These are phyloP conservation scores for Pseudocercospora ulei DNA, from an alignment of 2,329 filamentous ascomycete species.

Conservation along the genomic window DNA sequence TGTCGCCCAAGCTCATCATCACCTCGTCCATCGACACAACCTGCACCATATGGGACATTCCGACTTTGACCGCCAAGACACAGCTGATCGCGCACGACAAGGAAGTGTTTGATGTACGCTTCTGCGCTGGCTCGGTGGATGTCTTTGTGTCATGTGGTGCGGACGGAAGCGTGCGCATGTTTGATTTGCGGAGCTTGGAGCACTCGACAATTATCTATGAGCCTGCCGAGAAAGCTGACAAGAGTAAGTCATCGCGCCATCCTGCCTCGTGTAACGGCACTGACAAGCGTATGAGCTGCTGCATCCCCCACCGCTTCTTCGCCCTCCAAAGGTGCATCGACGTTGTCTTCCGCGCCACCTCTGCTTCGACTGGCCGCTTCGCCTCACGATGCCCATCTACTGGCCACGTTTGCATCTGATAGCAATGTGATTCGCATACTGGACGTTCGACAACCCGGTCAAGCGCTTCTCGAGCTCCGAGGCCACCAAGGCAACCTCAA, in stretches of 20 bases:
- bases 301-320: constrained; percentile 49
- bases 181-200: constrained; percentile 88
- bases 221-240: constrained; percentile 70
- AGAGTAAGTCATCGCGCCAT: constrained; percentile 33
- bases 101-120: constrained; percentile 95
- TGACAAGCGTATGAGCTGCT: too few species aligned
- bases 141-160: constrained; percentile 97
- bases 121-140: constrained; percentile 96
- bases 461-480: constrained; percentile 83
- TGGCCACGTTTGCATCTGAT: constrained; percentile 94
- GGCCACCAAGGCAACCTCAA: constrained; percentile 80
- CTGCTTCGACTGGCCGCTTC: constrained; percentile 76
- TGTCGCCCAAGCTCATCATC: constrained; percentile 93
- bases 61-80: constrained; percentile 92
- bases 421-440: constrained; percentile 87
- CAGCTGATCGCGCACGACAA: constrained; percentile 98
- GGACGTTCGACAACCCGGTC: constrained; percentile 89
- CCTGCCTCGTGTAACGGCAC: too few species aligned
- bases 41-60: constrained; percentile 99
- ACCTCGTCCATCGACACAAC: constrained; percentile 98
- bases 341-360: constrained; percentile 55
- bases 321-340: constrained; percentile 62
- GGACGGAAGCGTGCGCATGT: constrained; percentile 97
- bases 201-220: constrained; percentile 99
- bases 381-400: constrained; percentile 85